Percentiles rank a stretch among this genome's conserved stretches.
Evolutionary conservation across 2,329 filamentous ascomycete genomes (phyloP).

Genomic region (Fusarium hostae): DNA sequence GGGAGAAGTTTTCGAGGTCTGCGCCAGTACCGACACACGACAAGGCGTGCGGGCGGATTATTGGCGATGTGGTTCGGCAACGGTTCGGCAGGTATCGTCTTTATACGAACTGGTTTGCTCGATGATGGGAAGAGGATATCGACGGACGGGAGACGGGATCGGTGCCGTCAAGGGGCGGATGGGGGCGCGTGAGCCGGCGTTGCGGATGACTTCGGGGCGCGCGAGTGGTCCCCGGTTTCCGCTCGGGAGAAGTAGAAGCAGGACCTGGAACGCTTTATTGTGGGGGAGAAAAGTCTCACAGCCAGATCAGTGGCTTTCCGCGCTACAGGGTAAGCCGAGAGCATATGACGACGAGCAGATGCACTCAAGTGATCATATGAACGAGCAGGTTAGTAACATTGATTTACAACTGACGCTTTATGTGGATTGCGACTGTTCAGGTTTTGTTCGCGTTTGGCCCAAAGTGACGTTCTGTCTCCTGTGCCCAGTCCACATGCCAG

Average conservation of each 20-base stretch:
- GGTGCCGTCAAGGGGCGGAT: conserved; percentile 35
- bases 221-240: conserved; percentile 41
- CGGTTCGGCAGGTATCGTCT: conserved; percentile 24
- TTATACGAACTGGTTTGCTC: conserved; percentile 10
- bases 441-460: neutral
- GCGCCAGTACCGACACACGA: conserved; percentile 39
- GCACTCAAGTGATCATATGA: neutral
- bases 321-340: conserved; percentile 14
- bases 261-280: conserved; percentile 30
- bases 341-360: conserved; percentile 1
- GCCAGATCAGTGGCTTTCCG: neutral
- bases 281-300: conserved; percentile 22
- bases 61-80: conserved; percentile 19
- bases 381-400: neutral
- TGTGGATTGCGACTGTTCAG: neutral
- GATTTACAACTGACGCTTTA: neutral
- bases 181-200: conserved; percentile 46
- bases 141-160: conserved; percentile 20
- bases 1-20: conserved; percentile 31
- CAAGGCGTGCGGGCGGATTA: conserved; percentile 25
- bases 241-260: conserved; percentile 25
- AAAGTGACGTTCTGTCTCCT: neutral
- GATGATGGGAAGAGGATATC: conserved; percentile 11
- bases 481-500: neutral
- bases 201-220: conserved; percentile 48